phyloP scores from a whole-genome alignment of 495 filamentous ascomycete species.

The Trichocladium antarcticum region DNA sequence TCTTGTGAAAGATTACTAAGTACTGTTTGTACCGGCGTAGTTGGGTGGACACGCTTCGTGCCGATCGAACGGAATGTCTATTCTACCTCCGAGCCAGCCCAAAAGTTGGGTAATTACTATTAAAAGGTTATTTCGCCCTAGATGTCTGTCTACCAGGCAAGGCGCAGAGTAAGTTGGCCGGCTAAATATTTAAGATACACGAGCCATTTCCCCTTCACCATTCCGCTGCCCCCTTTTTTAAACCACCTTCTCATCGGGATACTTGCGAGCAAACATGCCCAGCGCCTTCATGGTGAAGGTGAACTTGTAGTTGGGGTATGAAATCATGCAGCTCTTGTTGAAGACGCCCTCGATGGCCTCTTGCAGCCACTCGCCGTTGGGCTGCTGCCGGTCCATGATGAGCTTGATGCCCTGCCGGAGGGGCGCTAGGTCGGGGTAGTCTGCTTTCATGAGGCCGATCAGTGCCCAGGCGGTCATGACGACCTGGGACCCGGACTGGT shows the following conservation, averaged over 20 bases:
- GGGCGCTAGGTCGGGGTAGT: slow-evolving; percentile 64
- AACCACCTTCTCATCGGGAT: slow-evolving; percentile 51
- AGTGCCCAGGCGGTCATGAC: slow-evolving; percentile 89
- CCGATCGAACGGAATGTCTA: no score
- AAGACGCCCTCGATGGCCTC: slow-evolving; percentile 97
- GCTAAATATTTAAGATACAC: no score
- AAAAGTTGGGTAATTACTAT: no score
- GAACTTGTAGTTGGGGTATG: slow-evolving; percentile 98
- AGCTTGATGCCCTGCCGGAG: slow-evolving; percentile 66
- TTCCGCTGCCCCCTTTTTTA: no score
- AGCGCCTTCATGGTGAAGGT: slow-evolving; percentile 89
- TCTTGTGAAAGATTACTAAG: no score
- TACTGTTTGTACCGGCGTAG: no score
- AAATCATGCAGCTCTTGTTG: slow-evolving; percentile 99
- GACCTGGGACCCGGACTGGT: slow-evolving; percentile 58
- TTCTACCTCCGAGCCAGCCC: no score
- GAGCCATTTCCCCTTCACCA: no score
- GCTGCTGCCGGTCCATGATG: slow-evolving; percentile 72
- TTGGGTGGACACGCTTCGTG: no score
- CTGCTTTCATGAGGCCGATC: slow-evolving; percentile 73
- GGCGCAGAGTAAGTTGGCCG: no score
- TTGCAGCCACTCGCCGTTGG: slow-evolving; percentile 88
- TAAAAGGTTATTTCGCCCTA: no score
- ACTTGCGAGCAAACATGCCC: slow-evolving; percentile 71
- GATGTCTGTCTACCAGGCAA: no score